phyloP scores from a whole-genome alignment of 257 asterid species.

The Solanum rostratum region DNA sequence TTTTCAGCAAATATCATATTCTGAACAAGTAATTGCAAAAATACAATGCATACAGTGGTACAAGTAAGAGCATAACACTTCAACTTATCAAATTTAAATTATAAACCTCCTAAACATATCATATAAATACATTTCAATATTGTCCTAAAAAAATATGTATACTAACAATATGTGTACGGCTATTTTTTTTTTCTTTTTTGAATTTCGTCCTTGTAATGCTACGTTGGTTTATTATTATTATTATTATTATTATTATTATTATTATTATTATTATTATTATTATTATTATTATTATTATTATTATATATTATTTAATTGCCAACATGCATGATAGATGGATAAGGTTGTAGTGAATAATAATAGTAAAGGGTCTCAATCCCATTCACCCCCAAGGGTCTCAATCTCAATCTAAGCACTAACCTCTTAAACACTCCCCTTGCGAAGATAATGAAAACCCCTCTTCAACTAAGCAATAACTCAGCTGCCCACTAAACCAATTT shows the following conservation, averaged over 20 bases:
- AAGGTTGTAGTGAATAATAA: background rate
- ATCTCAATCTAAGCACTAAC: no score
- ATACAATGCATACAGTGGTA: background rate
- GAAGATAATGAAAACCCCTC: no score
- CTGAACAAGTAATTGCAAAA: background rate
- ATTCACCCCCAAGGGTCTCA: no score
- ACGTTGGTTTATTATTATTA: background rate
- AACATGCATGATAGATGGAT: background rate
- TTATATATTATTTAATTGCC: background rate
- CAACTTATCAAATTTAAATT: background rate
- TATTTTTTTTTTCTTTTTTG: background rate
- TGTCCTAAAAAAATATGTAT: background rate
- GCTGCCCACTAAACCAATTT: no score
- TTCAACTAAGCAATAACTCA: no score
- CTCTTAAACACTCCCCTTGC: no score
- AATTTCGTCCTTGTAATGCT: background rate
- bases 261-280: no score
- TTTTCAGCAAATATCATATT: background rate
- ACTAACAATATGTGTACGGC: background rate
- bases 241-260: no score
- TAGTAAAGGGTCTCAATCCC: background rate
- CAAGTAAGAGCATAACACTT: background rate
- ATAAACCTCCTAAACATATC: background rate
- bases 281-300: no score
- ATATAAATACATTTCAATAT: background rate